Conservation (phyloP, 208 protist genomes). For the Spongospora subterranea region DNA sequence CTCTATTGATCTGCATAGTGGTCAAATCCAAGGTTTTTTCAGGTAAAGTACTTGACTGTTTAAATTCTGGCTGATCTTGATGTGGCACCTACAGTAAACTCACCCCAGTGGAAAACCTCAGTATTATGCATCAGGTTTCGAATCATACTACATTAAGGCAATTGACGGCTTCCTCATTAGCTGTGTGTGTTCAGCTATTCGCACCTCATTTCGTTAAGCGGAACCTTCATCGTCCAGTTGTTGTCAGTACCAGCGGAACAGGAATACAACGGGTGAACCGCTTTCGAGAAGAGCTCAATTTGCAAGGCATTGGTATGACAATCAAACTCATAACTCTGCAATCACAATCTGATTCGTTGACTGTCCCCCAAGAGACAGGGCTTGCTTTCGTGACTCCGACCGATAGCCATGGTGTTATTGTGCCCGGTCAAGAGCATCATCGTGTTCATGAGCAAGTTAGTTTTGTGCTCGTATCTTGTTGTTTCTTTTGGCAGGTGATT, state of each 20-base stretch:
- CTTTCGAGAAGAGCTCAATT: background rate
- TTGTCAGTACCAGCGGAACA: constrained; percentile 55
- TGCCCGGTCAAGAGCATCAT: constrained; percentile 44
- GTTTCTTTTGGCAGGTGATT: background rate
- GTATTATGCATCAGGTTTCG: background rate
- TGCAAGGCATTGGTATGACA: constrained; percentile 33
- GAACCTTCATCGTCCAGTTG: constrained; percentile 21
- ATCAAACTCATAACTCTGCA: background rate
- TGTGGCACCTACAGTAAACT: background rate
- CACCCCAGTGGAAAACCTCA: constrained; percentile 20
- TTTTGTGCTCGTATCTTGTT: background rate
- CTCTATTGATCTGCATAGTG: constrained; percentile 68
- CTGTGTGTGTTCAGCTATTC: background rate
- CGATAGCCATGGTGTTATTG: background rate
- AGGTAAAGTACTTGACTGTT: background rate
- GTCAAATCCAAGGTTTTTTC: constrained; percentile 67
- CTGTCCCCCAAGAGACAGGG: background rate
- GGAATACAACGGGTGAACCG: constrained; percentile 46
- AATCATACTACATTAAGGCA: background rate
- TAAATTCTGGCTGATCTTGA: background rate
- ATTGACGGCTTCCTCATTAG: background rate
- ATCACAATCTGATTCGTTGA: background rate
- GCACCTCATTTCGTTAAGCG: constrained; percentile 41
- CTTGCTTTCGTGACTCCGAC: constrained; percentile 52
- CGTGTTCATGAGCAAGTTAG: constrained; percentile 42